Evolutionary conservation across 2,329 filamentous ascomycete species (phyloP).

Genomic region (Parastagonospora nodorum): DNA sequence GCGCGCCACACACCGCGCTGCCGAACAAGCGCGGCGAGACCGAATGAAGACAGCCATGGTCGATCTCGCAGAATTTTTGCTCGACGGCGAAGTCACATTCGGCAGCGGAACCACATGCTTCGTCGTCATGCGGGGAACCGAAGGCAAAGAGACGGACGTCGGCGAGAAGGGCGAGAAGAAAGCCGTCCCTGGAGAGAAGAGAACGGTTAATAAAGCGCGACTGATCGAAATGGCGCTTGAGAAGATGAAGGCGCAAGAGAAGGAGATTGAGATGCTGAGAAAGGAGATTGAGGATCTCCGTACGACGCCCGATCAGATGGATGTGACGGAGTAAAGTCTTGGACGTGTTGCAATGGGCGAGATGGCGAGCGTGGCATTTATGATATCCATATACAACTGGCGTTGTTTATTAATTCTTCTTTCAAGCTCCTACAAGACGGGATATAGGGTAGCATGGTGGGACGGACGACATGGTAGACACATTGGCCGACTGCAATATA

Average conservation of each 20-base stretch:
- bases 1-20: conserved; percentile 36
- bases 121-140: conserved; percentile 28
- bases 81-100: conserved; percentile 39
- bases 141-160: conserved; percentile 10
- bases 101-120: conserved; percentile 38
- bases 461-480: too few relatives aligned
- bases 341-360: background rate
- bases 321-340: conserved; percentile 23
- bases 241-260: conserved; percentile 37
- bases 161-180: conserved; percentile 11
- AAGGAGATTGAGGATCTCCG: conserved; percentile 30
- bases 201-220: conserved; percentile 37
- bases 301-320: conserved; percentile 24
- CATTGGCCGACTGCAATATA: too few relatives aligned
- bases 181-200: conserved; percentile 23
- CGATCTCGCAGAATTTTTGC: conserved; percentile 33
- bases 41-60: conserved; percentile 41
- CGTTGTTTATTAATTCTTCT: background rate
- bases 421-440: background rate
- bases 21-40: conserved; percentile 39
- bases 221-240: conserved; percentile 39
- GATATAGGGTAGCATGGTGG: background rate
- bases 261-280: conserved; percentile 33
- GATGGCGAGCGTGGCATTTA: background rate
- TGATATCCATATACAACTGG: conserved; percentile 12